These are phyloP conservation scores for Luvunga scandens DNA, from an alignment of 345 rosid species.

Conservation along the genomic window DNA sequence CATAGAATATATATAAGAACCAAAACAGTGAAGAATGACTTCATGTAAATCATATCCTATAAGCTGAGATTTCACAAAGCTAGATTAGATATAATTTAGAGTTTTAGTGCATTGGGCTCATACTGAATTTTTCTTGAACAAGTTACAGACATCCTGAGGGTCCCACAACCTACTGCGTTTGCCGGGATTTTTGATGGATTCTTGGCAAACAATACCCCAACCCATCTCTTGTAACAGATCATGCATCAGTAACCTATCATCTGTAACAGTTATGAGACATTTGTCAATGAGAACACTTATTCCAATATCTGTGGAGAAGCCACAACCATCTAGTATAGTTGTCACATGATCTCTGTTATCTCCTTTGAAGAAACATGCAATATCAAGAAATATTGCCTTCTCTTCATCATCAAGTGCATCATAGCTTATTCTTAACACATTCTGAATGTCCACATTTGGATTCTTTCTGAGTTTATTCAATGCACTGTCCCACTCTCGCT, in stretches of 20 bases:
- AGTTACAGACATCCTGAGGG: background rate
- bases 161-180: conserved; percentile 9
- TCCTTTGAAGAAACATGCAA: background rate
- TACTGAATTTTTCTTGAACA: conserved; percentile 8
- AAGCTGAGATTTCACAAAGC: background rate
- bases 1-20: background rate
- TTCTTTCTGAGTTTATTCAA: background rate
- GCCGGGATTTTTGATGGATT: conserved; percentile 4
- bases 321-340: background rate
- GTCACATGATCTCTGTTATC: background rate
- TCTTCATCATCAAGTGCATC: background rate
- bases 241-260: background rate
- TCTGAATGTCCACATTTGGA: background rate
- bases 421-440: background rate
- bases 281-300: background rate
- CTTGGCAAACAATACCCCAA: background rate
- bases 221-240: conserved; percentile 7
- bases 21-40: background rate
- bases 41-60: background rate
- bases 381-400: background rate
- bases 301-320: background rate
- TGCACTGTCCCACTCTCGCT: background rate
- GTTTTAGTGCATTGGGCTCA: background rate
- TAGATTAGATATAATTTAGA: background rate
- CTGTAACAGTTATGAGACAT: background rate